Evolutionary conservation across 108 stramenopile genomes (phyloP).

Genomic region (Cylindrotheca fusiformis): DNA sequence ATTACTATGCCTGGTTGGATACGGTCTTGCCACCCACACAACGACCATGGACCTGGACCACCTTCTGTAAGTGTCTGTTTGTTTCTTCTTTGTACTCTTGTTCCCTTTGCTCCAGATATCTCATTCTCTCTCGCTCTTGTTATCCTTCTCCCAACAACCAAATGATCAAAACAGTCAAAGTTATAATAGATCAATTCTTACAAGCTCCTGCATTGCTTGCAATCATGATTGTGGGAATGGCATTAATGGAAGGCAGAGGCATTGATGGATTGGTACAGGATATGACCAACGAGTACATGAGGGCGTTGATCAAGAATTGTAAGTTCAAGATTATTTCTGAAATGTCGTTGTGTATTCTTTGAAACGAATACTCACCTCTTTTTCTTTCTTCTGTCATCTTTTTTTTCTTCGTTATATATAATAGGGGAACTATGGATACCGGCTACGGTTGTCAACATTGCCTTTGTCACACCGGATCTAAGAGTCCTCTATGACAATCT

Average conservation of each 20-base stretch:
- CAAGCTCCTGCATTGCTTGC: conserved; percentile 34
- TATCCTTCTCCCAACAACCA: no score
- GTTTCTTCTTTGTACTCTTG: neutral
- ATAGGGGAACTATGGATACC: conserved; percentile 50
- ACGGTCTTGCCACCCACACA: conserved; percentile 32
- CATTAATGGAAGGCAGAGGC: conserved; percentile 22
- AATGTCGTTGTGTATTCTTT: neutral
- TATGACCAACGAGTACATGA: conserved; percentile 18
- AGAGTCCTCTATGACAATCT: conserved; percentile 41
- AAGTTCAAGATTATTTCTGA: conserved; percentile 11
- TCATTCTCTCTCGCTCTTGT: no score
- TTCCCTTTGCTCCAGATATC: neutral
- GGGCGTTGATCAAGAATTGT: conserved; percentile 38
- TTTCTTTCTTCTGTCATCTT: neutral
- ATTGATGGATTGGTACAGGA: conserved; percentile 18
- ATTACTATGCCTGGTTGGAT: conserved; percentile 41
- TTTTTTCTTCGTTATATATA: neutral
- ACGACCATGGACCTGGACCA: conserved; percentile 31
- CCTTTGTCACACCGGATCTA: conserved; percentile 33
- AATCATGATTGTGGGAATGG: conserved; percentile 22
- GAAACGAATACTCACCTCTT: no score
- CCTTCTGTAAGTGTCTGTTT: conserved; percentile 12
- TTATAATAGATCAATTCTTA: conserved; percentile 37
- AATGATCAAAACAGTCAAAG: no score
- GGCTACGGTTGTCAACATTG: conserved; percentile 33